These are phyloP conservation scores for Phytopythium boreale DNA, from an alignment of 352 stramenopile species.

Conservation along the genomic window DNA sequence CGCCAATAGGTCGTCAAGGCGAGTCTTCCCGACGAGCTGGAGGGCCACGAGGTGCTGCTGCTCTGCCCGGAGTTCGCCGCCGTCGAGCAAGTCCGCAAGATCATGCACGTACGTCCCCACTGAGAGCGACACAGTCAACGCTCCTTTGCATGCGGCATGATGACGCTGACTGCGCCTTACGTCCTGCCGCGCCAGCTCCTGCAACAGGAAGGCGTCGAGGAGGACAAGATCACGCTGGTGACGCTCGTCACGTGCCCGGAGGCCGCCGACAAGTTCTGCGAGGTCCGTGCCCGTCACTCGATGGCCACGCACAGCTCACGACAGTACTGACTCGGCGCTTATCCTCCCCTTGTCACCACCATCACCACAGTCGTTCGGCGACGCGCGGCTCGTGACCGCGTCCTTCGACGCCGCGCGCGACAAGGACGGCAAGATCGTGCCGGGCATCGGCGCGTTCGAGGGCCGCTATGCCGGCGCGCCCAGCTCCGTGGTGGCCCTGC, in stretches of 20 bases:
- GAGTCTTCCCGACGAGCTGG: conserved; percentile 56
- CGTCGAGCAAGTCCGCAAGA: conserved; percentile 64
- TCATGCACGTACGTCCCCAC: conserved; percentile 50
- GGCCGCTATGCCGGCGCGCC: conserved; percentile 50
- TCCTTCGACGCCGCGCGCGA: conserved; percentile 68
- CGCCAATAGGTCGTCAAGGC: conserved; percentile 36
- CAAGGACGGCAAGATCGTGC: conserved; percentile 58
- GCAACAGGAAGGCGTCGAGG: conserved; percentile 62
- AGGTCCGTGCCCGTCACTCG: conserved; percentile 25
- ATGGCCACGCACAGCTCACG: too few species aligned
- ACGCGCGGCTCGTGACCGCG: conserved; percentile 74
- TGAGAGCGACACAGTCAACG: too few species aligned
- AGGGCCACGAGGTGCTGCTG: conserved; percentile 64
- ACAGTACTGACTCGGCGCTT: neutral
- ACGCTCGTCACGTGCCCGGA: conserved; percentile 79
- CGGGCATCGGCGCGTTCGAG: conserved; percentile 78
- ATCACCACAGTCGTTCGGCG: conserved; percentile 42
- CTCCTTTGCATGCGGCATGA: too few species aligned
- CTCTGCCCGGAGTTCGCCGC: conserved; percentile 63
- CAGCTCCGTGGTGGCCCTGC: conserved; percentile 30
- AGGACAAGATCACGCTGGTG: conserved; percentile 79
- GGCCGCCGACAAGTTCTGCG: conserved; percentile 76
- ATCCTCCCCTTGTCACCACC: neutral
- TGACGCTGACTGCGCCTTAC: too few species aligned
- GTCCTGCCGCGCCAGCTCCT: conserved; percentile 34